These are phyloP conservation scores for Sextonia rubra DNA, from an alignment of 164 flowering plant species.

Conservation along the genomic window DNA sequence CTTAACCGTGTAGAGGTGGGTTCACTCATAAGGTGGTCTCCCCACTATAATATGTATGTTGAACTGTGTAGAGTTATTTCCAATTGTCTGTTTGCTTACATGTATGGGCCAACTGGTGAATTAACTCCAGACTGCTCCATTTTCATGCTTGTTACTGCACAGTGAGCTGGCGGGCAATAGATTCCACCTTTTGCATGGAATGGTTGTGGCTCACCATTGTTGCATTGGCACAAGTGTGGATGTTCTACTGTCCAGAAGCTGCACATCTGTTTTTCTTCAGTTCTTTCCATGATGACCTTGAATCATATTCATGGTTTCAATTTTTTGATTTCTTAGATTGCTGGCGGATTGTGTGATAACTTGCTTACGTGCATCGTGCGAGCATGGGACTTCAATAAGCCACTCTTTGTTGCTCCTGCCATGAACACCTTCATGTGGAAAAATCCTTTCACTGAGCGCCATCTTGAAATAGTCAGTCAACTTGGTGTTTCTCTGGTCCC, in stretches of 20 bases:
- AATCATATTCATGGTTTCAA: background rate
- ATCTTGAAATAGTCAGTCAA: constrained; percentile 57
- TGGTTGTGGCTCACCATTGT: background rate
- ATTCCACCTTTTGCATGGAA: background rate
- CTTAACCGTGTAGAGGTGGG: too few species aligned
- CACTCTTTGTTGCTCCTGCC: constrained; percentile 84
- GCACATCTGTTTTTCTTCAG: background rate
- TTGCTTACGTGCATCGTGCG: constrained; percentile 78
- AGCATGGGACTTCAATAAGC: constrained; percentile 91
- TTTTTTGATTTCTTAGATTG: constrained; percentile 40
- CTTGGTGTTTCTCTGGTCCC: constrained; percentile 76
- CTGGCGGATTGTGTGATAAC: constrained; percentile 88
- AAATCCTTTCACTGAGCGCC: constrained; percentile 78
- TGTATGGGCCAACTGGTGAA: background rate
- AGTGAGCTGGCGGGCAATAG: background rate
- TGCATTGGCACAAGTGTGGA: background rate
- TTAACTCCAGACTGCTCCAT: background rate
- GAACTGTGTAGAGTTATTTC: background rate
- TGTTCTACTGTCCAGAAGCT: background rate
- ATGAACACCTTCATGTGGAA: constrained; percentile 98
- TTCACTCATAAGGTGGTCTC: too few species aligned
- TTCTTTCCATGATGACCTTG: background rate
- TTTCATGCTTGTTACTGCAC: background rate
- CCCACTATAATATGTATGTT: too few species aligned
- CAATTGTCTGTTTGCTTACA: background rate